Percentiles rank a stretch among this genome's conserved stretches.
Conservation (phyloP, 768 basidiomycete species). For the Rhodotorula graminis region DNA sequence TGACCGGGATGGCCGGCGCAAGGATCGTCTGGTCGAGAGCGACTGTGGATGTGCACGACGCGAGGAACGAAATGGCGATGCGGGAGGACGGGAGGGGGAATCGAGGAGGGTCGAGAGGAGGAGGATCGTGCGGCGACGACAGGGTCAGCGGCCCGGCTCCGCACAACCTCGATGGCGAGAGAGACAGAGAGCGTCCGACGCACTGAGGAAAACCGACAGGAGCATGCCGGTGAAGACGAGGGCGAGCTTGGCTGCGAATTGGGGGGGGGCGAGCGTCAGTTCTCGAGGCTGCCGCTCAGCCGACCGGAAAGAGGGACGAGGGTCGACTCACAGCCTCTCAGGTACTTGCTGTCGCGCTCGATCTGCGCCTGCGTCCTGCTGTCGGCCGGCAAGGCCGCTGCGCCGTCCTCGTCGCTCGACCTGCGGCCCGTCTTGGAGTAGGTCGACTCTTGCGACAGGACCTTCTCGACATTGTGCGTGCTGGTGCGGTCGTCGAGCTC, state of each 20-base stretch:
- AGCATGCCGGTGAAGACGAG: conserved; percentile 20
- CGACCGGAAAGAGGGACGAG: neutral
- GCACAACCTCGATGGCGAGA: neutral
- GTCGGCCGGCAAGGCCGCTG: no score
- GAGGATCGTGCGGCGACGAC: neutral
- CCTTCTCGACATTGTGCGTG: neutral
- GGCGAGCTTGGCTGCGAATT: conserved; percentile 2
- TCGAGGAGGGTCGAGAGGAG: neutral
- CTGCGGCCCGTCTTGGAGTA: neutral
- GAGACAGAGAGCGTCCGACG: neutral
- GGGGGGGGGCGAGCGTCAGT: no score
- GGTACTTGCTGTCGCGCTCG: conserved; percentile 11
- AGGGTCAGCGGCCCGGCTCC: neutral
- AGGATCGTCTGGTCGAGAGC: conserved; percentile 35
- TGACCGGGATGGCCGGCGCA: conserved; percentile 24
- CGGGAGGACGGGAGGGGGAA: conserved; percentile 1
- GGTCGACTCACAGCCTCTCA: conserved; percentile 15
- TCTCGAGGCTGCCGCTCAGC: no score
- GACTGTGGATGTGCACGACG: neutral
- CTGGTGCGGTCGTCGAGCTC: neutral
- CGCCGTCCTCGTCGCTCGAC: neutral
- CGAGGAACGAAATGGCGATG: neutral
- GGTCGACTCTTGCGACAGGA: neutral
- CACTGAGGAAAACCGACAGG: neutral
- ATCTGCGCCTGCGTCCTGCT: neutral